Evolutionary conservation across 2,329 filamentous ascomycete species (phyloP).

Genomic region (Ascochyta koolunga): DNA sequence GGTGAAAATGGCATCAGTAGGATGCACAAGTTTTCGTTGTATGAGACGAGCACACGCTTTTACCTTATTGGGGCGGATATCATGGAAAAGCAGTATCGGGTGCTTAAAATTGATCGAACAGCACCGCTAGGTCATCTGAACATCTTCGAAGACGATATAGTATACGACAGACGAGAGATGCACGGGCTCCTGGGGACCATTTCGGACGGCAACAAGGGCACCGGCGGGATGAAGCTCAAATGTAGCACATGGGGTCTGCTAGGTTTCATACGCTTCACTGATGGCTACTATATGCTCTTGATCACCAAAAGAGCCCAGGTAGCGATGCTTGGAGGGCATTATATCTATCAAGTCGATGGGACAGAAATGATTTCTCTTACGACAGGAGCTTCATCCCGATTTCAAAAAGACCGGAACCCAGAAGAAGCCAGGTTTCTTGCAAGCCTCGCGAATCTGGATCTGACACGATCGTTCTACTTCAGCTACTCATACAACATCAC

Average conservation of each 20-base stretch:
- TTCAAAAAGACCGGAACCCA: slow-evolving; percentile 80
- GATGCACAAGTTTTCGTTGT: slow-evolving; percentile 98
- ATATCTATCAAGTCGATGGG: slow-evolving; percentile 91
- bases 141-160: slow-evolving; percentile 91
- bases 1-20: slow-evolving; percentile 52
- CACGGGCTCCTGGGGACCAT: slow-evolving; percentile 91
- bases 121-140: slow-evolving; percentile 78
- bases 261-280: slow-evolving; percentile 95
- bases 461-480: slow-evolving; percentile 94
- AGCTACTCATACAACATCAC: slow-evolving; percentile 98
- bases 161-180: slow-evolving; percentile 92
- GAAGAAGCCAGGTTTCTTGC: slow-evolving; percentile 89
- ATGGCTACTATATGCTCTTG: slow-evolving; percentile 94
- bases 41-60: slow-evolving; percentile 91
- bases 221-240: slow-evolving; percentile 86
- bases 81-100: slow-evolving; percentile 84
- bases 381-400: slow-evolving; percentile 68
- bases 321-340: slow-evolving; percentile 94
- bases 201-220: slow-evolving; percentile 90
- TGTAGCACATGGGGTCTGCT: slow-evolving; percentile 93
- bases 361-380: slow-evolving; percentile 91
- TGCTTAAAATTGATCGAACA: slow-evolving; percentile 93
- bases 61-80: slow-evolving; percentile 95
- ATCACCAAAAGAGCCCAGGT: slow-evolving; percentile 96
- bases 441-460: slow-evolving; percentile 88